Evolutionary conservation across 2,329 filamentous ascomycete genomes (phyloP).

Genomic region (Talaromyces rugulosus): DNA sequence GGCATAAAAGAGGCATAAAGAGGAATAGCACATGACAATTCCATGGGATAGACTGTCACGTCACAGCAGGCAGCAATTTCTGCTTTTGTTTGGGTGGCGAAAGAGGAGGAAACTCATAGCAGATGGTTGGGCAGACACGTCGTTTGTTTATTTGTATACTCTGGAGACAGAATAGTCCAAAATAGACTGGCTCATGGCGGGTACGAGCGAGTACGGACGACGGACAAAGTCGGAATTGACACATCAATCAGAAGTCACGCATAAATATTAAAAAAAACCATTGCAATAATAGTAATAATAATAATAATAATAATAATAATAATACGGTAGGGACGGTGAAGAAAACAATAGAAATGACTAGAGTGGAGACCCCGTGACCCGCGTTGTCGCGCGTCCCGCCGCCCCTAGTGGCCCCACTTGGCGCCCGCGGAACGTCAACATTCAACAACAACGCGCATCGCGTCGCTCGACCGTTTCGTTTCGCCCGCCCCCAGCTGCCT

Average conservation of each 20-base stretch:
- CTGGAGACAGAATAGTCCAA: too few species aligned
- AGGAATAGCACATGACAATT: too few species aligned
- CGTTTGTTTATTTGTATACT: background rate
- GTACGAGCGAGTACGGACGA: background rate
- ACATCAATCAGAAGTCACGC: background rate
- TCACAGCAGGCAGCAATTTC: background rate
- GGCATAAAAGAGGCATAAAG: too few species aligned
- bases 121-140: background rate
- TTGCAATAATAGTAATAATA: too few species aligned
- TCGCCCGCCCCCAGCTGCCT: background rate
- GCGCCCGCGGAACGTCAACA: constrained; percentile 1
- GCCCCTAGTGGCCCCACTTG: background rate
- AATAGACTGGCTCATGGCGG: too few species aligned
- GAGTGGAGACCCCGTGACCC: background rate
- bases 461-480: background rate
- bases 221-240: background rate
- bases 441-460: constrained; percentile 2
- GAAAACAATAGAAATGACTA: background rate
- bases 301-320: too few species aligned
- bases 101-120: background rate
- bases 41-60: background rate
- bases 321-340: background rate
- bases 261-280: background rate
- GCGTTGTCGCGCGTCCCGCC: background rate
- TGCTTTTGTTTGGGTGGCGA: background rate